These are phyloP conservation scores for Paecilomyces niveus DNA, from an alignment of 2,329 filamentous ascomycete species.

Conservation along the genomic window DNA sequence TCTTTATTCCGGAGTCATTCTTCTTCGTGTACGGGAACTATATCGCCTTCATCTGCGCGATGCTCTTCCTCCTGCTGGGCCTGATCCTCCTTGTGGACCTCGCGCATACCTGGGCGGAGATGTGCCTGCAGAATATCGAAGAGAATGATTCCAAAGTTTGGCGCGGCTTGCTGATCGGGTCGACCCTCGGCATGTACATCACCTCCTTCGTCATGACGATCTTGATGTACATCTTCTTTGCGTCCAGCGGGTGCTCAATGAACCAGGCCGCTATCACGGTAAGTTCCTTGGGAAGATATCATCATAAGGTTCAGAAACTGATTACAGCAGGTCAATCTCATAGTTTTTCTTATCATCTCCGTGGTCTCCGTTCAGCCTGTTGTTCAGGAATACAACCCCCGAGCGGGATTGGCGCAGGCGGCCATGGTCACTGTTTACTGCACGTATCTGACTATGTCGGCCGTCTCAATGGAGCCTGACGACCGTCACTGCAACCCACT, in stretches of 20 bases:
- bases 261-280: slow-evolving; percentile 90
- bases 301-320: slow-evolving; percentile 5
- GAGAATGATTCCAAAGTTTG: slow-evolving; percentile 76
- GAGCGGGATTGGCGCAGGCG: slow-evolving; percentile 91
- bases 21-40: slow-evolving; percentile 97
- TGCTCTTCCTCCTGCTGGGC: slow-evolving; percentile 88
- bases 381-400: slow-evolving; percentile 85
- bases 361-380: slow-evolving; percentile 81
- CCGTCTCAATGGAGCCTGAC: slow-evolving; percentile 97
- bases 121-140: slow-evolving; percentile 90
- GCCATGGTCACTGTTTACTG: slow-evolving; percentile 98
- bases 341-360: slow-evolving; percentile 75
- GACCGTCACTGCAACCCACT: slow-evolving; percentile 91
- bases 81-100: slow-evolving; percentile 89
- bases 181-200: slow-evolving; percentile 88
- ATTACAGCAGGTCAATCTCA: slow-evolving; percentile 61
- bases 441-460: slow-evolving; percentile 96
- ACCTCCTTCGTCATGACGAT: slow-evolving; percentile 89
- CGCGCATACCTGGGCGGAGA: slow-evolving; percentile 94
- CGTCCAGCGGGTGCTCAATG: slow-evolving; percentile 73
- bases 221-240: slow-evolving; percentile 96
- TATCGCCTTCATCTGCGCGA: slow-evolving; percentile 77
- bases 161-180: slow-evolving; percentile 82
- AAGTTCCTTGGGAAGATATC: slow-evolving; percentile 18
- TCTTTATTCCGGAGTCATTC: slow-evolving; percentile 91